A percentile compares a stretch with the other conserved stretches of the same genome.
Evolutionary conservation across 257 asterid species (phyloP).

Genomic region (Nemophila menziesii): DNA sequence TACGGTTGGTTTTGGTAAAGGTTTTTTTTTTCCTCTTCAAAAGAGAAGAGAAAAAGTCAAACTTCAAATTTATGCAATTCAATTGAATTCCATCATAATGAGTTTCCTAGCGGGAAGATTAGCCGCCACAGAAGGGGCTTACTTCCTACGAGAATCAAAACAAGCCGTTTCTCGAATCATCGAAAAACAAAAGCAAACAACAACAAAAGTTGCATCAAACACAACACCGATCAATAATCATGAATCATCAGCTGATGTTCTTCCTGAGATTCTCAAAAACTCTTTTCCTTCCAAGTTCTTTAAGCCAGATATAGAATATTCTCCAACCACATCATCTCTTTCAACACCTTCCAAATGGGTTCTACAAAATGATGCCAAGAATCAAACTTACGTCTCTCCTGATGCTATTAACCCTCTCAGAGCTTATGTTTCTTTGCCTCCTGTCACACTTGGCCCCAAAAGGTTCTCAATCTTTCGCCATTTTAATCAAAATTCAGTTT

Average conservation of each 20-base stretch:
- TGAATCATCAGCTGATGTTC: slow-evolving; percentile 39
- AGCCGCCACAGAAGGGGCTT: slow-evolving; percentile 72
- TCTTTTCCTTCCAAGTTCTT: slow-evolving; percentile 58
- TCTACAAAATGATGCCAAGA: slow-evolving; percentile 30
- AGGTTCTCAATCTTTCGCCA: slow-evolving; percentile 26
- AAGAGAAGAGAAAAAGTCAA: too few relatives aligned
- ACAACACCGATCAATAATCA: slow-evolving; percentile 10
- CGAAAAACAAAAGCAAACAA: slow-evolving; percentile 19
- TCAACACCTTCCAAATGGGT: slow-evolving; percentile 62
- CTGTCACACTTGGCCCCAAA: slow-evolving; percentile 73
- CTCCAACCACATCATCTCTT: slow-evolving; percentile 34
- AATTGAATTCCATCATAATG: slow-evolving; percentile 29
- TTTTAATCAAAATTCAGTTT: not conserved
- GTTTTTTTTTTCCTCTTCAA: too few relatives aligned
- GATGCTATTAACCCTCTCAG: slow-evolving; percentile 76
- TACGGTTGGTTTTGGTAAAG: too few relatives aligned
- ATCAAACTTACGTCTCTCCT: slow-evolving; percentile 22
- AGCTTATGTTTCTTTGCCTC: slow-evolving; percentile 76
- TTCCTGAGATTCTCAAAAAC: slow-evolving; percentile 79
- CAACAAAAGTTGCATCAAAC: not conserved
- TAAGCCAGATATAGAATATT: slow-evolving; percentile 18
- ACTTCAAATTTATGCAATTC: too few relatives aligned
- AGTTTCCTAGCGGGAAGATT: slow-evolving; percentile 73
- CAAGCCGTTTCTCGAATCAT: slow-evolving; percentile 50
- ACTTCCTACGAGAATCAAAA: slow-evolving; percentile 84